A percentile compares a stretch with the other conserved stretches of the same genome.
phyloP scores from a whole-genome alignment of 2,329 filamentous ascomycete species.

The Penicillium janthinellum region DNA sequence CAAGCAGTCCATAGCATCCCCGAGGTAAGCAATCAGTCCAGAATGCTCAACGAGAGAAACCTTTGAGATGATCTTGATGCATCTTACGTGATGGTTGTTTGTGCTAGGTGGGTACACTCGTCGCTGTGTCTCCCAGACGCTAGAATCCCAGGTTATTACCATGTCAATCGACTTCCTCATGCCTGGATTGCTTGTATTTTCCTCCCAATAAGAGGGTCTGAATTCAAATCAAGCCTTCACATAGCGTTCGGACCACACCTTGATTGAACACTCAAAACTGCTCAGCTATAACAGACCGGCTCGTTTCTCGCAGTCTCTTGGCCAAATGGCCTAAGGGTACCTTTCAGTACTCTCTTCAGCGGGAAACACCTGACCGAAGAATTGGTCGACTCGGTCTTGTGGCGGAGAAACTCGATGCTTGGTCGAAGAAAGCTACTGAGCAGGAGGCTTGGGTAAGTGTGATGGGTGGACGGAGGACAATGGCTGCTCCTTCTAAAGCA shows the following conservation, averaged over 20 bases:
- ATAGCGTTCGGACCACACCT: background rate
- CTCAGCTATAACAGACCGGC: background rate
- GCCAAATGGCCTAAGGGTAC: background rate
- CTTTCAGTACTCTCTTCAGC: background rate
- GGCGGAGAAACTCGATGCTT: background rate
- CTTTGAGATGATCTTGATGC: background rate
- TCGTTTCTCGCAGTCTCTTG: background rate
- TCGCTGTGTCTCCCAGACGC: background rate
- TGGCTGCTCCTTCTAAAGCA: background rate
- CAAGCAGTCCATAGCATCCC: background rate
- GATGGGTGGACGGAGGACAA: background rate
- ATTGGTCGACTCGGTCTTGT: background rate
- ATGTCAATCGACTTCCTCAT: background rate
- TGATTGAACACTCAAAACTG: background rate
- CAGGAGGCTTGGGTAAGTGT: background rate
- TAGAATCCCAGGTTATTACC: background rate
- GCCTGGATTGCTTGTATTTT: too few species aligned
- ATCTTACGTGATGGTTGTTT: background rate
- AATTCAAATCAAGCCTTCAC: background rate
- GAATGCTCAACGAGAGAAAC: background rate
- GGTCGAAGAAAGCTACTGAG: background rate
- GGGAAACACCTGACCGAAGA: background rate
- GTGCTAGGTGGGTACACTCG: background rate
- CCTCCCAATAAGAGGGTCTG: too few species aligned
- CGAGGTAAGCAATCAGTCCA: background rate